Base-by-base conservation (phyloP, 2,329 filamentous ascomycete genomes). In the Aspergillus brasiliensis region DNA sequence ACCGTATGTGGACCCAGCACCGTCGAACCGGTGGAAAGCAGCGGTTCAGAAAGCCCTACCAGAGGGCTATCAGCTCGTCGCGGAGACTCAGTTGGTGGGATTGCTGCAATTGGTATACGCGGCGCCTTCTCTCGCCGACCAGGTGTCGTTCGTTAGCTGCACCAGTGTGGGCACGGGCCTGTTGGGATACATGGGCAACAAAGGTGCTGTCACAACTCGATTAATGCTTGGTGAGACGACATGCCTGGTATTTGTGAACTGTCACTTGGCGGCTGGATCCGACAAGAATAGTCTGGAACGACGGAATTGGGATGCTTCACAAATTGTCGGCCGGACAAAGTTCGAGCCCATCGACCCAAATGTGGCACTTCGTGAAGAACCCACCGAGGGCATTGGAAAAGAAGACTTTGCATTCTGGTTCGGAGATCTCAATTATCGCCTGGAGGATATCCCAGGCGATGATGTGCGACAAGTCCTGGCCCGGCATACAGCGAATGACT, bases 371-470 rank as follows among this genome's bases (percentile, higher is more conserved):
- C 86, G 88, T n/a, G 86, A 88, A 21, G 79, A 83, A 0, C 59
- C 67, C 13, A 65, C 61, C 23, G 87, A 90, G 54, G 85, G 81
- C 37, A 88, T 99, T 64, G 93, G 91, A 1, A 91, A 96, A 40
- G 94, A 96, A 65, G 95, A 99, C 71, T 92, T 97, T 77, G 87
- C 88, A 0, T 97, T 99, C 71, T 98, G 94, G 92, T 91, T 97
- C 70, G 95, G 95, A 6, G 95, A 99, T 74, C 82, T 99, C 44
- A 99, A 99, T 73, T 99, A 97, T 72, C 87, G 95, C 31, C 83
- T 99, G 0, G 91, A 96, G 53, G 91, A 89, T 47, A 85, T 98
- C 51, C 91, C 94, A 0, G 93, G 92, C 0, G 90, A 95, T 38
- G 95, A 99, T 73, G 95, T 99, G 49, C 86, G 94, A 31, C 86